Base-by-base conservation (phyloP, 2,329 filamentous ascomycete genomes). In the Paraphoma chrysanthemicola region DNA sequence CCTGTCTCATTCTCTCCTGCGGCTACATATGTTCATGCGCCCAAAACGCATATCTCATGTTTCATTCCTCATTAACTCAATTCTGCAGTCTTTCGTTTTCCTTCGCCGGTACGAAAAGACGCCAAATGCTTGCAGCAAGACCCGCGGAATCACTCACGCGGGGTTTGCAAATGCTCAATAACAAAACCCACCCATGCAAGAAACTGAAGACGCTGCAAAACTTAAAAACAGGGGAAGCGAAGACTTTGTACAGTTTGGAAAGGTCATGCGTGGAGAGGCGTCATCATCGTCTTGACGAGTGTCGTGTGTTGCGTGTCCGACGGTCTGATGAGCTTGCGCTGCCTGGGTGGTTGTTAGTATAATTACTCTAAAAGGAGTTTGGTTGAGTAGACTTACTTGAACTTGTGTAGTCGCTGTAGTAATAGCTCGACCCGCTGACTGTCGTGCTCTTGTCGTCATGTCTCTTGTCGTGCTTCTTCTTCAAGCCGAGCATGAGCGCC, bases 381-480 rank as follows among this genome's bases (percentile, higher is more conserved):
- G 10, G 14, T 0, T 3, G 10, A 1, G 6, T 16, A 7, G 44
- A 81, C 80, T 80, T 67, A 82, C 80, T 82, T 52, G 75, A 71
- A 62, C 78, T 81, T 33, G 81, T 82, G 66, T 82, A 81, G 62
- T 81, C 79, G 60, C 77, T 78, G 61, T 78, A 79, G 48, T 77
- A 79, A 54, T 75, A 71, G n/a, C 63, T 67, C 17, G 67, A 75
- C 46, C 76, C 78, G 14, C 72, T 76, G 44, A 78, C 73, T 54
- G 70, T 74, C 7, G 73, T 76, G 41, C 70, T 78, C 77, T 81
- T 79, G 54, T 81, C 79, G 39, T 82, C 79, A 28, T 73, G 59
- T 45, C 68, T 69, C 30, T 65, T 61, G 42, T 80, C 74, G 41
- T 78, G 70, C 59, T 69, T 74, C 52, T 77, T 73, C 76, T 81